Conservation (phyloP, 495 filamentous ascomycete genomes). For the Tuber borchii region DNA sequence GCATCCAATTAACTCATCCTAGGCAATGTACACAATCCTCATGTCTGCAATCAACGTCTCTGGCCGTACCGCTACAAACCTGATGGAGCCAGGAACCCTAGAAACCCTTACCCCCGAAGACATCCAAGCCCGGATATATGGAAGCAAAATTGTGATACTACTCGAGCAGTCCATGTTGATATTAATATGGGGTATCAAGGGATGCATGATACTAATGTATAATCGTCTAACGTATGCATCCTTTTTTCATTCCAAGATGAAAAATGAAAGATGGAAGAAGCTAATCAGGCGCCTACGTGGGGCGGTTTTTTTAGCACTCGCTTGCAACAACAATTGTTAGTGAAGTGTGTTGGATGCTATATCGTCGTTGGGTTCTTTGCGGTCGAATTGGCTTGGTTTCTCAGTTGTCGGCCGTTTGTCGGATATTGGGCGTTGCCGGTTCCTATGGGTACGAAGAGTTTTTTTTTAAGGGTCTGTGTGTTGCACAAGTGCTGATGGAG, state of each 20-base stretch:
- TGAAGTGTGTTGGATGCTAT: slow-evolving; percentile 42
- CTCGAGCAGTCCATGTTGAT: slow-evolving; percentile 49
- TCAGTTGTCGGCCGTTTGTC: slow-evolving; percentile 43
- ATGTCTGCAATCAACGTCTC: slow-evolving; percentile 55
- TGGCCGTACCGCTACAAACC: slow-evolving; percentile 52
- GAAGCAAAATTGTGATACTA: slow-evolving; percentile 53
- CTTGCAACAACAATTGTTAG: slow-evolving; percentile 41
- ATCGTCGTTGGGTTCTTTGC: slow-evolving; percentile 42
- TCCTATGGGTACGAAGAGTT: slow-evolving; percentile 30
- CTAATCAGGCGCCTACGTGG: not conserved
- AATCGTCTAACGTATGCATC: slow-evolving; percentile 43
- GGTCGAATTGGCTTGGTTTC: slow-evolving; percentile 45
- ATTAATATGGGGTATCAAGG: slow-evolving; percentile 49
- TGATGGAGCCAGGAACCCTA: slow-evolving; percentile 53
- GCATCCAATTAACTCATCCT: not conserved
- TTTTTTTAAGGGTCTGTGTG: not conserved
- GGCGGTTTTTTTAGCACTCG: slow-evolving; percentile 20
- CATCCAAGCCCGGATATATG: slow-evolving; percentile 47
- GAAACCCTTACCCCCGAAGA: slow-evolving; percentile 48
- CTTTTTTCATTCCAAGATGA: not conserved
- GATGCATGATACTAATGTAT: slow-evolving; percentile 52
- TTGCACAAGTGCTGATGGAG: slow-evolving; percentile 7
- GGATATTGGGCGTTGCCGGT: slow-evolving; percentile 48
- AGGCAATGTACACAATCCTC: slow-evolving; percentile 53
- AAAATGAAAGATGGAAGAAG: not conserved